A percentile compares a stretch with the other conserved stretches of the same genome.
phyloP scores from a whole-genome alignment of 805 yeast genomes.

The Saccharomycopsis capsularis region DNA sequence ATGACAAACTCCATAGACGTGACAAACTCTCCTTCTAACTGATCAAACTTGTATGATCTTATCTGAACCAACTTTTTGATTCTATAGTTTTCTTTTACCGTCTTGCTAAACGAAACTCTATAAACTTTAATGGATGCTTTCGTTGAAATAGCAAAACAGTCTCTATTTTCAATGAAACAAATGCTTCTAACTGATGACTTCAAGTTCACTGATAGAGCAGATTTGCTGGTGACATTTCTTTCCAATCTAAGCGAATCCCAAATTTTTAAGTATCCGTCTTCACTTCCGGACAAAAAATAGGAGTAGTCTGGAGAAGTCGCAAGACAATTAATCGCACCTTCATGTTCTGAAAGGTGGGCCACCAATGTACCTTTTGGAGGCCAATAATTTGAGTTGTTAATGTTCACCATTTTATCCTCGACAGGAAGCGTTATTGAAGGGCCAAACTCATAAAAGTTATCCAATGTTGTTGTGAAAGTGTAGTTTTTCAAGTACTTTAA shows the following conservation, averaged over 20 bases:
- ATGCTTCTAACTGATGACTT: conserved; percentile 45
- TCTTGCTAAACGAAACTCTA: conserved; percentile 28
- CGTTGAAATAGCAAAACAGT: conserved; percentile 49
- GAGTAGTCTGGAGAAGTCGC: conserved; percentile 54
- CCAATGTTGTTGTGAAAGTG: conserved; percentile 48
- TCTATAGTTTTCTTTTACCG: conserved; percentile 20
- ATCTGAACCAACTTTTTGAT: conserved; percentile 22
- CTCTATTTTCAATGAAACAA: conserved; percentile 44
- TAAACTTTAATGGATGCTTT: conserved; percentile 33
- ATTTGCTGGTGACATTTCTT: conserved; percentile 47
- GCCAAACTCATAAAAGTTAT: conserved; percentile 68
- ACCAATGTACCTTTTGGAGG: conserved; percentile 48
- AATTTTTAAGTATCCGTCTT: conserved; percentile 59
- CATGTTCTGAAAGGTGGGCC: conserved; percentile 57
- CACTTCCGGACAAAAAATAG: conserved; percentile 73
- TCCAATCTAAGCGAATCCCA: conserved; percentile 74
- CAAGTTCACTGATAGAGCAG: conserved; percentile 41
- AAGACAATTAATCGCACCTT: conserved; percentile 49
- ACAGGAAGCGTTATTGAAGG: conserved; percentile 22
- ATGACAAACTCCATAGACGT: conserved; percentile 37
- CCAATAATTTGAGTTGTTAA: conserved; percentile 23
- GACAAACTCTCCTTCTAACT: conserved; percentile 41
- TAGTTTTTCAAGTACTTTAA: conserved; percentile 46
- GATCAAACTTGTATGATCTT: conserved; percentile 27
- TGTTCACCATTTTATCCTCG: not conserved